Evolutionary conservation across 1,284 basidiomycete genomes (phyloP).

Genomic region (Trametes polyzona): DNA sequence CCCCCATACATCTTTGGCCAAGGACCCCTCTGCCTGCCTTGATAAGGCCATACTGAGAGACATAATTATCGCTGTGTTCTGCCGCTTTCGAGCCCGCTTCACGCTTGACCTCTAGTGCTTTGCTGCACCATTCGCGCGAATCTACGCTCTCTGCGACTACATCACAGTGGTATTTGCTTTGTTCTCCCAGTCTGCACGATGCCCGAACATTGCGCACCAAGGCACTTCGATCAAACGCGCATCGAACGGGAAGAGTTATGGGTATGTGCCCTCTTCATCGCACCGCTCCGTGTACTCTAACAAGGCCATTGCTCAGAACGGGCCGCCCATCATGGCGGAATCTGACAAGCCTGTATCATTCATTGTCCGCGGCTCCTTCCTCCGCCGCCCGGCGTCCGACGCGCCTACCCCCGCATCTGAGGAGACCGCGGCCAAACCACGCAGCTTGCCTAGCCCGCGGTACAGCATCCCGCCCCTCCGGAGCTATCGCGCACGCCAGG

Average conservation of each 20-base stretch:
- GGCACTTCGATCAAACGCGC: slow-evolving; percentile 12
- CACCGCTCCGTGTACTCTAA: background rate
- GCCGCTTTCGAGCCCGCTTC: no score
- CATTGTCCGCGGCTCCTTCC: slow-evolving; percentile 19
- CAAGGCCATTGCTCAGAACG: slow-evolving; percentile 2
- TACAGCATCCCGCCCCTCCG: slow-evolving; percentile 13
- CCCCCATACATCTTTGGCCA: no score
- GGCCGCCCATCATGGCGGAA: slow-evolving; percentile 19
- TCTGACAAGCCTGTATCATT: slow-evolving; percentile 27
- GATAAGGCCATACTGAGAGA: no score
- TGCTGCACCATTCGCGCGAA: no score
- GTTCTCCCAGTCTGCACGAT: no score
- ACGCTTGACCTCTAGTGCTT: no score
- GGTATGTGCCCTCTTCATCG: slow-evolving; percentile 8
- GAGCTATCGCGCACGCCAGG: slow-evolving; percentile 2
- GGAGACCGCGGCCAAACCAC: slow-evolving; percentile 9
- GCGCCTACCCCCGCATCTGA: slow-evolving; percentile 1
- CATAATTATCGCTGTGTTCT: no score
- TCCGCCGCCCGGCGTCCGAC: slow-evolving; percentile 5
- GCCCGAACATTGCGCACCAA: slow-evolving; percentile 17
- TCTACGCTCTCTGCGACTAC: no score
- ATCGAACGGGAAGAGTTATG: slow-evolving; percentile 17
- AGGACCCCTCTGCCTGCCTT: no score
- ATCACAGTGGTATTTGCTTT: no score
- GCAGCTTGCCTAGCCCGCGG: slow-evolving; percentile 15